phyloP scores from a whole-genome alignment of 768 basidiomycete species.

The Chalciporus chontae region DNA sequence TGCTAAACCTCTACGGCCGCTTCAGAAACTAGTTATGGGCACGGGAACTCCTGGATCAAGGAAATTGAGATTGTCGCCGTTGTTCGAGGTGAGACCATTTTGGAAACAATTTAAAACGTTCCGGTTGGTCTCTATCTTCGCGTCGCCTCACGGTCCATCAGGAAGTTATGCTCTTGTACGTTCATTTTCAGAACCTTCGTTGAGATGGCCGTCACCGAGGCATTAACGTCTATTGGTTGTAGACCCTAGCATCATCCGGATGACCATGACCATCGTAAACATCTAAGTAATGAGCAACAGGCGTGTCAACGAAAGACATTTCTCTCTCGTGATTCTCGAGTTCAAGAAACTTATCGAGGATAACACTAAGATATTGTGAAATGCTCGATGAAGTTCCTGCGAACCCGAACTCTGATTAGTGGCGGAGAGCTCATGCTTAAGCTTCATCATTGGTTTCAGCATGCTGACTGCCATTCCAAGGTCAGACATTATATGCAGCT shows the following conservation, averaged over 20 bases:
- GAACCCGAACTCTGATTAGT: not conserved
- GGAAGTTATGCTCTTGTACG: conserved; percentile 87
- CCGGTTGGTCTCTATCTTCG: not conserved
- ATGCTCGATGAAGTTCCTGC: conserved; percentile 20
- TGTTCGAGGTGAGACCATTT: not conserved
- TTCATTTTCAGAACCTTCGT: conserved; percentile 15
- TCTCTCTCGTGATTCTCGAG: conserved; percentile 13
- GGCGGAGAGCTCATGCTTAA: not conserved
- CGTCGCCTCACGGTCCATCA: conserved; percentile 33
- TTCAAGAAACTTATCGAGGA: conserved; percentile 25
- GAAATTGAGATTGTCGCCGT: conserved; percentile 14
- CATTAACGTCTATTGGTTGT: conserved; percentile 4
- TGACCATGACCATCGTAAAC: conserved; percentile 26
- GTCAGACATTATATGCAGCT: conserved; percentile 7
- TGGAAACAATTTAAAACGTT: not conserved
- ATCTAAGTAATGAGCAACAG: conserved; percentile 19
- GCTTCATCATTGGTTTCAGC: too few species aligned
- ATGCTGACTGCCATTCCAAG: too few species aligned
- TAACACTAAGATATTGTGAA: conserved; percentile 15
- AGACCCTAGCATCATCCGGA: conserved; percentile 9
- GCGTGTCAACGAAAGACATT: conserved; percentile 6
- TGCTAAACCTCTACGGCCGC: too few species aligned
- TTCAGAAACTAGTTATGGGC: too few species aligned
- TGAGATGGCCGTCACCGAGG: not conserved
- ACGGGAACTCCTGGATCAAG: too few species aligned